phyloP scores from a whole-genome alignment of 108 stramenopile genomes.

The Pseudonitzschia pungens region DNA sequence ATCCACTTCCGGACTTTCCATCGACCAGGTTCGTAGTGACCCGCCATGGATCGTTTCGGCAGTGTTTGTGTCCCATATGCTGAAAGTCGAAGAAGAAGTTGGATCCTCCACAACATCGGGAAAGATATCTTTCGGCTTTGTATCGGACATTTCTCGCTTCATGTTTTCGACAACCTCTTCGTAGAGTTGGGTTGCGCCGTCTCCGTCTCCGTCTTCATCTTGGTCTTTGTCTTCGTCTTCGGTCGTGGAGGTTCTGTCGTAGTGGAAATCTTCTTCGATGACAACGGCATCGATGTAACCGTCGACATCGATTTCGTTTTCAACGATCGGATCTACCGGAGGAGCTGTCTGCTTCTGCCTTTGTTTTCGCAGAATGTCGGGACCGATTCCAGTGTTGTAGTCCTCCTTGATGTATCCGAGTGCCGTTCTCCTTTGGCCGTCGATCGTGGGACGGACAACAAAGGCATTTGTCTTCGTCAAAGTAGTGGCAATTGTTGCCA shows the following conservation, averaged over 20 bases:
- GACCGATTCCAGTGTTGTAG: constrained; percentile 9
- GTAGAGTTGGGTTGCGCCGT: background rate
- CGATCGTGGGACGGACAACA: background rate
- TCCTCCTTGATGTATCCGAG: constrained; percentile 3
- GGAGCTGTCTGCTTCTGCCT: background rate
- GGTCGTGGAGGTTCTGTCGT: background rate
- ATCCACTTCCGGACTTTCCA: constrained; percentile 45
- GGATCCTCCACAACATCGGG: background rate
- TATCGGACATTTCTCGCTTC: background rate
- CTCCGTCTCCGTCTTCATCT: no score
- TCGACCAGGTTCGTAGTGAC: constrained; percentile 48
- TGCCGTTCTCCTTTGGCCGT: background rate
- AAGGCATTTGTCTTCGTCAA: background rate
- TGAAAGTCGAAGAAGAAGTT: background rate
- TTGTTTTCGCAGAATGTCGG: background rate
- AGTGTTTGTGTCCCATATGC: constrained; percentile 5
- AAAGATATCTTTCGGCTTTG: background rate
- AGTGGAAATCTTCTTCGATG: background rate
- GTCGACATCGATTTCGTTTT: background rate
- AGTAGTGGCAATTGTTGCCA: background rate
- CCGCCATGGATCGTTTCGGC: constrained; percentile 66
- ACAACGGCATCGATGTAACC: constrained; percentile 10
- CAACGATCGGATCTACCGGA: background rate
- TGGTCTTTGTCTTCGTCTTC: no score
- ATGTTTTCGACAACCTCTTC: background rate